Conservation (phyloP, 2,329 filamentous ascomycete species). For the Fusarium sp. region DNA sequence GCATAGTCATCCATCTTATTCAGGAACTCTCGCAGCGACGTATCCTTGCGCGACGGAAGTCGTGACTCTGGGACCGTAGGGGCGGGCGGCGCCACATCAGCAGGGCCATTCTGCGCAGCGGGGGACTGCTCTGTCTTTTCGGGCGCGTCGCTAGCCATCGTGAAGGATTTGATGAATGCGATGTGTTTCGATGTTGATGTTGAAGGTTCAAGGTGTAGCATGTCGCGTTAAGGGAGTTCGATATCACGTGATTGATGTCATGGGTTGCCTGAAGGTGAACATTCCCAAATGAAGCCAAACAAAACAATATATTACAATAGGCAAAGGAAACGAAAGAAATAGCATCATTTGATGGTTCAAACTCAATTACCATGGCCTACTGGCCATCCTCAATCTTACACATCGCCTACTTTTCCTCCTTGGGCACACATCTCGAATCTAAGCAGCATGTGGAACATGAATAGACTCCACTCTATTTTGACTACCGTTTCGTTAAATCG, state of each 20-base stretch:
- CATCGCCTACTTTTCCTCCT: background rate
- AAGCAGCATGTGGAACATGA: slow-evolving; percentile 19
- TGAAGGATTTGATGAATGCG: slow-evolving; percentile 33
- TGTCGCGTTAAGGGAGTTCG: slow-evolving; percentile 29
- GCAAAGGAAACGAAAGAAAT: background rate
- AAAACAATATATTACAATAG: background rate
- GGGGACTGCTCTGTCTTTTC: slow-evolving; percentile 49
- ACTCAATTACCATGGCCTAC: slow-evolving; percentile 10
- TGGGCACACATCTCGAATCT: background rate
- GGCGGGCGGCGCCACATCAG: slow-evolving; percentile 55
- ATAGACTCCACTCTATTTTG: slow-evolving; percentile 41
- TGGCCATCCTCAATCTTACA: background rate
- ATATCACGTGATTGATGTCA: slow-evolving; percentile 42
- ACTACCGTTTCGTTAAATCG: slow-evolving; percentile 37
- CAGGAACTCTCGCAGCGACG: slow-evolving; percentile 90
- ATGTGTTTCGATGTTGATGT: slow-evolving; percentile 28
- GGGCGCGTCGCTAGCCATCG: slow-evolving; percentile 52
- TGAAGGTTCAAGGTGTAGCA: slow-evolving; percentile 14
- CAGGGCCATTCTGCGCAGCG: slow-evolving; percentile 44
- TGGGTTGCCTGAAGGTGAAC: background rate
- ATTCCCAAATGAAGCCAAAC: slow-evolving; percentile 10
- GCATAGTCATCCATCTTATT: slow-evolving; percentile 98
- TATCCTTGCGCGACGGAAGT: slow-evolving; percentile 87
- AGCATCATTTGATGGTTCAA: background rate
- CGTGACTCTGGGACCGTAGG: slow-evolving; percentile 68